Evolutionary conservation across 2,329 filamentous ascomycete species (phyloP).

Genomic region (Exophiala oligosperma): DNA sequence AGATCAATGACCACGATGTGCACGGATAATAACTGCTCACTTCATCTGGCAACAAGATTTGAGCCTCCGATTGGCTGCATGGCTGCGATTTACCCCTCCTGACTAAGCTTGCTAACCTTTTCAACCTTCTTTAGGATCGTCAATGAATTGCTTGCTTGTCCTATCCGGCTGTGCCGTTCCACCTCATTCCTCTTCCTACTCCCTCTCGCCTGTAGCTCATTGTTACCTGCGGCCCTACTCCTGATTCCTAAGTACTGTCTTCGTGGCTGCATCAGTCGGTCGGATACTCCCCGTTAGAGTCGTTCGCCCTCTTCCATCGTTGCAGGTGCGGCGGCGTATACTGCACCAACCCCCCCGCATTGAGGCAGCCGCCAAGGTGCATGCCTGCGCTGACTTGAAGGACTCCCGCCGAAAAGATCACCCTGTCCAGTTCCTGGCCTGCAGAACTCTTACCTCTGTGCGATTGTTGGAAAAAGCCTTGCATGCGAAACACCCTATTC

Average conservation of each 20-base stretch:
- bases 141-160: too few species aligned
- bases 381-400: not conserved
- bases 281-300: not conserved
- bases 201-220: not conserved
- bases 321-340: not conserved
- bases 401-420: not conserved
- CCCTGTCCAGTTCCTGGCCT: not conserved
- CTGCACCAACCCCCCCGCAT: not conserved
- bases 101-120: not conserved
- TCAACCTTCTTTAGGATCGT: too few species aligned
- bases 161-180: not conserved
- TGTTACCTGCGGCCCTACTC: not conserved
- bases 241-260: not conserved
- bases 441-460: not conserved
- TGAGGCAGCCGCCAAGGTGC: not conserved
- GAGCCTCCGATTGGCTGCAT: too few species aligned
- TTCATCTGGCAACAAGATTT: not conserved
- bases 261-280: not conserved
- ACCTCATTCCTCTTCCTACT: not conserved
- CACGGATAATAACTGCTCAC: not conserved
- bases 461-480: not conserved
- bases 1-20: too few species aligned
- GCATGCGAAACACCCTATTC: not conserved
- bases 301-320: not conserved
- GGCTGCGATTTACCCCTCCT: not conserved